Evolutionary conservation across 306 rosid genomes (phyloP), one percentile per base, ranked within the genome.

Genomic region (Rosa rugosa): DNA sequence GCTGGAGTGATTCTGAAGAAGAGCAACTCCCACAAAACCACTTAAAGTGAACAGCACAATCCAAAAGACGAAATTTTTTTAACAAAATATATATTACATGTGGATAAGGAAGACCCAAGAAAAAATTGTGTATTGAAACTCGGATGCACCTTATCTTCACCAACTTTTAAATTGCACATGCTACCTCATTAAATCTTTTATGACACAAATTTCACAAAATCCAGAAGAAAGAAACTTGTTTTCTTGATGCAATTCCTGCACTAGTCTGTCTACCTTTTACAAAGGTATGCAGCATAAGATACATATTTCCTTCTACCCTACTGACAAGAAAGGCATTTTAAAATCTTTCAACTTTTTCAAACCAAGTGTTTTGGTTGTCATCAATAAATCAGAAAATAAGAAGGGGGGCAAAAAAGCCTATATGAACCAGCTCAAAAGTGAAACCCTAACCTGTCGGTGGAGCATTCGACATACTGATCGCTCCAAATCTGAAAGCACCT

Each of bases 401-500:
- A 71, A 34, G 17, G 6, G 4, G 38, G 34, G 14, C 11, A 67
- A 1, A 40, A 38, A 25, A 34, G 1, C 25, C 22, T 40, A 17
- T 36, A 31, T 34, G 63, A 34, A 76, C 57, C 46, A 76, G 70
- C 62, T 73, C 51, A 80, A 83, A 72, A 44, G 76, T 60, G 64
- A 31, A 80, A 81, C 78, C 63, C 84, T 72, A 63, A 96, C 99
- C 99, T 96, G 98, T 71, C 83, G 90, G 79, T 96, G 99, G 81
- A 91, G 90, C 98, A 96, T 96, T 82, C 99, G 92, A 84, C 99
- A 96, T 11, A 88, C 96, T 72, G 99, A 91, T 42, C 97, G 87
- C 91, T 96, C 99, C 91, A 93, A 85, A 84, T 96, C 99, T 50
- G 99, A 96, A 51, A 96, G 88, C 77, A 96, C 94, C 97, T 96